A percentile compares a stretch with the other conserved stretches of the same genome.
These are phyloP conservation scores for Haplosporangium gracile DNA, from an alignment of 192 early-diverging fungal species.

Conservation along the genomic window DNA sequence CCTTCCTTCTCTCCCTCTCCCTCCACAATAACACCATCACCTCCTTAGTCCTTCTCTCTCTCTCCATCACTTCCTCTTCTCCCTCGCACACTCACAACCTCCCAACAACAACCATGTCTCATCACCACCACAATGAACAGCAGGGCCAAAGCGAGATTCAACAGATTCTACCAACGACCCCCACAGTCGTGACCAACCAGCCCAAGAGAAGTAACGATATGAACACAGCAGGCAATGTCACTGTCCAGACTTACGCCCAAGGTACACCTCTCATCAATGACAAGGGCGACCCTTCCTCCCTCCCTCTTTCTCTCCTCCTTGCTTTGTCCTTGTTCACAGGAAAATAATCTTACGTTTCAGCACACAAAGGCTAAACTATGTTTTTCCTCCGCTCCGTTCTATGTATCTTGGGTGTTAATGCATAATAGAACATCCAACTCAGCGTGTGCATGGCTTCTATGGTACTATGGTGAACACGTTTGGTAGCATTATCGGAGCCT, in stretches of 20 bases:
- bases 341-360: too few species aligned
- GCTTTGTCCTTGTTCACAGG: background rate
- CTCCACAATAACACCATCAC: background rate
- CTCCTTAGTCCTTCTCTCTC: background rate
- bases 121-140: background rate
- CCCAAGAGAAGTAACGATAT: slow-evolving; percentile 40
- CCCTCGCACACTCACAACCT: background rate
- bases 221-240: slow-evolving; percentile 20
- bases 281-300: background rate
- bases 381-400: background rate
- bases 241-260: slow-evolving; percentile 20
- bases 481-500: slow-evolving; percentile 24
- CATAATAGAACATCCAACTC: slow-evolving; percentile 32
- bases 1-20: background rate
- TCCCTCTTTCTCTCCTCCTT: background rate
- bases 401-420: too few species aligned
- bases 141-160: background rate
- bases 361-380: background rate
- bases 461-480: slow-evolving; percentile 48
- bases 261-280: slow-evolving; percentile 10
- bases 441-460: slow-evolving; percentile 43
- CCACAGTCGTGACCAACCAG: slow-evolving; percentile 16
- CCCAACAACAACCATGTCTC: background rate
- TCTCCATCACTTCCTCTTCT: background rate
- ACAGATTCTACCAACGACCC: background rate